These are phyloP conservation scores for Linum trigynum DNA, from an alignment of 345 rosid genomes.

Conservation along the genomic window DNA sequence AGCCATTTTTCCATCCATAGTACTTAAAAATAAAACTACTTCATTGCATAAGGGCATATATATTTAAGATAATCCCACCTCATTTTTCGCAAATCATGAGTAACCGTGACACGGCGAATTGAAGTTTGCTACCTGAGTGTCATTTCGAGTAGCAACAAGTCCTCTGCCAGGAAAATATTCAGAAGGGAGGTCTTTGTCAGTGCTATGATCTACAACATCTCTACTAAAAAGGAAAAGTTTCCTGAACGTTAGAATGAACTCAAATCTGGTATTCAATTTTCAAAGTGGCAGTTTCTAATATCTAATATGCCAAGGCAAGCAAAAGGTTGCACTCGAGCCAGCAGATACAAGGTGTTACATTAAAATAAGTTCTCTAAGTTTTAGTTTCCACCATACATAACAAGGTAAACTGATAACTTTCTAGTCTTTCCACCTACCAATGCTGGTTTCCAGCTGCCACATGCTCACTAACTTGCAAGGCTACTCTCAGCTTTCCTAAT, in stretches of 20 bases:
- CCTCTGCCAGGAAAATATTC: slow-evolving; percentile 96
- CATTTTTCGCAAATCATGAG: background rate
- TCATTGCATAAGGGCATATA: background rate
- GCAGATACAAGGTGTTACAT: background rate
- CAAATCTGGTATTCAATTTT: background rate
- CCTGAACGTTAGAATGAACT: background rate
- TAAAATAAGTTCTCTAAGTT: too few species aligned
- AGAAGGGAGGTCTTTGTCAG: slow-evolving; percentile 85
- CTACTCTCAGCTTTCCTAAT: background rate
- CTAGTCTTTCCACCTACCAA: too few species aligned
- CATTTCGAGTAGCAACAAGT: slow-evolving; percentile 73
- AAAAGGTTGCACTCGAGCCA: background rate
- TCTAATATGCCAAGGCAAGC: too few species aligned
- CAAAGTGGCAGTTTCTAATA: too few species aligned
- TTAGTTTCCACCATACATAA: too few species aligned
- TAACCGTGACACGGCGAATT: background rate
- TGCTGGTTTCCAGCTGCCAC: too few species aligned
- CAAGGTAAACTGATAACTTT: too few species aligned
- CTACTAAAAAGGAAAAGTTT: slow-evolving; percentile 33
- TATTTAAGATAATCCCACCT: background rate
- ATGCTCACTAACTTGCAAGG: too few species aligned
- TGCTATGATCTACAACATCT: slow-evolving; percentile 92
- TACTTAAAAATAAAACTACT: background rate
- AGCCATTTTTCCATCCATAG: background rate
- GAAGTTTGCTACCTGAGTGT: slow-evolving; percentile 42